Percentiles rank a stretch among this genome's conserved stretches.
These are phyloP conservation scores for Phytophthora colocasiae DNA, from an alignment of 352 stramenopile genomes.

Conservation along the genomic window DNA sequence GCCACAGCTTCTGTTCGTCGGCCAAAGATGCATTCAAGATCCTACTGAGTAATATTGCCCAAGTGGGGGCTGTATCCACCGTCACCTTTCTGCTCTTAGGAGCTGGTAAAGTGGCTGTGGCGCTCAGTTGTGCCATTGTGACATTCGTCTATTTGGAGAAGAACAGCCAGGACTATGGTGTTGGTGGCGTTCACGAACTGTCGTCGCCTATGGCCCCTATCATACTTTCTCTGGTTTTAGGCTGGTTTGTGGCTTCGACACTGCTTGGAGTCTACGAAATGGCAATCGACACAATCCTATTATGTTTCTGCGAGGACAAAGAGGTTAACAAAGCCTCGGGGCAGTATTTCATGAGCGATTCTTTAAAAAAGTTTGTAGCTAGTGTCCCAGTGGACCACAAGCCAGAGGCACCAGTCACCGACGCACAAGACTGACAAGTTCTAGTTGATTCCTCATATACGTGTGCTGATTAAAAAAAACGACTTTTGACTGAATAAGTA, in stretches of 20 bases:
- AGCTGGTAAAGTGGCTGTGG: slow-evolving; percentile 92
- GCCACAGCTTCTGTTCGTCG: slow-evolving; percentile 77
- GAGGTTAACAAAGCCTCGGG: slow-evolving; percentile 73
- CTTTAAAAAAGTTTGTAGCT: slow-evolving; percentile 73
- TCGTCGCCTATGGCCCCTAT: slow-evolving; percentile 87
- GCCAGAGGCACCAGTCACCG: background rate
- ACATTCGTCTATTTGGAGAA: slow-evolving; percentile 73
- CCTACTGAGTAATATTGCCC: slow-evolving; percentile 91
- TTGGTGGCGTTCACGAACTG: slow-evolving; percentile 68
- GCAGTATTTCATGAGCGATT: slow-evolving; percentile 83
- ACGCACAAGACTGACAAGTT: slow-evolving; percentile 7
- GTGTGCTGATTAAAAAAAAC: too few species aligned
- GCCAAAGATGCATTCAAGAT: slow-evolving; percentile 95
- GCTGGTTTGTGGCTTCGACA: slow-evolving; percentile 94
- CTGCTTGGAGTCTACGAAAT: slow-evolving; percentile 97
- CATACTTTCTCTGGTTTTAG: slow-evolving; percentile 90
- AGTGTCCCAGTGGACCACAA: slow-evolving; percentile 47
- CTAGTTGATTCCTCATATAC: background rate
- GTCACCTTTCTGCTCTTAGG: slow-evolving; percentile 92
- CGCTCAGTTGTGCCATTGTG: slow-evolving; percentile 57
- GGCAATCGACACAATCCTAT: slow-evolving; percentile 94
- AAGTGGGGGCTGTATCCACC: slow-evolving; percentile 87
- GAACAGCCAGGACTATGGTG: slow-evolving; percentile 56
- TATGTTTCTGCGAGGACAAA: slow-evolving; percentile 96
- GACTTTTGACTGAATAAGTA: too few species aligned